Base-by-base conservation (phyloP, 2,329 filamentous ascomycete species). In the Trichoderma citrinoviride region DNA sequence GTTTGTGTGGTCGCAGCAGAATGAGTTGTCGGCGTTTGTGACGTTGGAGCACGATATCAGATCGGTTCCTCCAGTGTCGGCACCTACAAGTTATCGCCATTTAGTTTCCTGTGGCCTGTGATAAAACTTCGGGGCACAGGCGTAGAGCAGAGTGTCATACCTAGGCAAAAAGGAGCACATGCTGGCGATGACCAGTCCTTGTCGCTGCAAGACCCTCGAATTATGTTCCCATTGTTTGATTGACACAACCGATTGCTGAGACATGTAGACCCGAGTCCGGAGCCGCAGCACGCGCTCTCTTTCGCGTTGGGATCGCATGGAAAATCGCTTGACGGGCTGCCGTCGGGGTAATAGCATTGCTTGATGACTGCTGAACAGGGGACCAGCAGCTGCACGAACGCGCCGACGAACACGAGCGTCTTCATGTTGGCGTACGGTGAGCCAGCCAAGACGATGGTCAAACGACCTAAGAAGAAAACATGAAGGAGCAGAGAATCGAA, bases 11-110 rank as follows among this genome's bases (percentile, higher is more conserved):
- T 60, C 56, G 29, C 56, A 60, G 17, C 44, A 60, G 25, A 49
- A 60, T 25, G 29, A 49, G n/a, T 44, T 60, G 17, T 49, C 44
- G 15, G 43, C 40, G 29, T 60, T 47, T n/a, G 56, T 60, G 15
- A 49, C 56, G 25, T 60, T 49, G 5, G 43, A 60, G 29, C 56
- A 60, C 14, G 56, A 49, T 60, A 60, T 60, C 14, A 60, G 44
- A 40, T 60, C 56, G 19, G 56, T 49, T 37, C 56, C 56, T 49
- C 56, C 56, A 25, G 27, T 40, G 44, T 33, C 33, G 19, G 56
- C 44, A 23, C 19, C 56, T 60, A 49, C 19, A 14, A 3, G 12
- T 37, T 3, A 37, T 21, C 5, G n/a, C 40, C 15, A 49, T 14
- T 29, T 25, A 12, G 37, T 58, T 40, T n/a, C n/a, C n/a, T n/a